Conservation (phyloP, 306 rosid genomes). For the Cucumis hystrix region DNA sequence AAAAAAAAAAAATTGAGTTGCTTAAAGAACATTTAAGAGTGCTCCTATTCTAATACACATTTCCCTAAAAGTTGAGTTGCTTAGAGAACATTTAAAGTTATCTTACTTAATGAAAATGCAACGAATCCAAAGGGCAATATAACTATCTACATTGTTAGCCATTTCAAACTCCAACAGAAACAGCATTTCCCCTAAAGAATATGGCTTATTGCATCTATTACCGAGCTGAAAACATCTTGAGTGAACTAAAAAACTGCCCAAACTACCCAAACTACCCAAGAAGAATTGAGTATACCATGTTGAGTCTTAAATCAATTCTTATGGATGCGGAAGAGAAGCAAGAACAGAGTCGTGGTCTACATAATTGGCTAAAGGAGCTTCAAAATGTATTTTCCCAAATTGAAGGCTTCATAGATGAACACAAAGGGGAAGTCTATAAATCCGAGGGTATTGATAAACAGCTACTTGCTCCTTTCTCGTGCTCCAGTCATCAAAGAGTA, state of each 20-base stretch:
- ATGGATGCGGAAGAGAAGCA: conserved; percentile 1
- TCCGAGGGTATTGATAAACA: neutral
- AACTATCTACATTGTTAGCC: neutral
- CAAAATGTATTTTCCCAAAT: neutral
- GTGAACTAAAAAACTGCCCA: neutral
- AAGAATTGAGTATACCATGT: neutral
- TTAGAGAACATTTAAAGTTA: too few relatives aligned
- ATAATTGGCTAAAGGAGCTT: neutral
- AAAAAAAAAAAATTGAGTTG: too few relatives aligned
- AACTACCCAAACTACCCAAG: neutral
- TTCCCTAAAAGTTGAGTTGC: too few relatives aligned
- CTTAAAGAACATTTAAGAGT: too few relatives aligned
- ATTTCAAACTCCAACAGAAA: neutral
- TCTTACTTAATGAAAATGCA: neutral
- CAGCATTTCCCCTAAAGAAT: neutral
- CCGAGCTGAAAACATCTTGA: conserved; percentile 2
- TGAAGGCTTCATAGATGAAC: neutral
- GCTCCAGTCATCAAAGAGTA: neutral
- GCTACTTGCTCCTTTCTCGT: neutral
- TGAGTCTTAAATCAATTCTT: neutral
- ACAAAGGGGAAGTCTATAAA: neutral
- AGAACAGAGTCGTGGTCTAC: neutral
- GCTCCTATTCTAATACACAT: too few relatives aligned
- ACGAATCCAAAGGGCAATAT: neutral
- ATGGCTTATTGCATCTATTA: neutral